Evolutionary conservation across 2,329 filamentous ascomycete genomes (phyloP).

Genomic region (Fusarium fujikuroi): DNA sequence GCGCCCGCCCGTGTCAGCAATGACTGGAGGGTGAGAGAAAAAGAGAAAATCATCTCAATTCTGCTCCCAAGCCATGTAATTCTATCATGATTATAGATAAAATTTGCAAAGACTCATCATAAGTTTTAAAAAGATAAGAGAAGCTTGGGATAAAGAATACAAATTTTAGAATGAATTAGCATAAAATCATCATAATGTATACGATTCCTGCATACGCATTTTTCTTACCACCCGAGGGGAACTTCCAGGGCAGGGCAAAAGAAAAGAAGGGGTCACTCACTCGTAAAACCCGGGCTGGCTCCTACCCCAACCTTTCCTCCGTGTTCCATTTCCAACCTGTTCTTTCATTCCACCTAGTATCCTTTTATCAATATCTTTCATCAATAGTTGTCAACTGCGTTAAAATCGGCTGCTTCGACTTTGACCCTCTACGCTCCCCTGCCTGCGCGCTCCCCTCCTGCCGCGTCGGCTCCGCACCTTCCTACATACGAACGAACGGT

Average conservation of each 20-base stretch:
- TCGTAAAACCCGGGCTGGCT: slow-evolving; percentile 21
- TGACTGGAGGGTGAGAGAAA: not conserved
- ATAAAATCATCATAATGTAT: not conserved
- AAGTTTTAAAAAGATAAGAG: not conserved
- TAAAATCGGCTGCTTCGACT: not conserved
- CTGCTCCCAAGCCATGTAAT: not conserved
- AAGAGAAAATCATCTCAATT: not conserved
- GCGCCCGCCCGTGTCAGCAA: slow-evolving; percentile 28
- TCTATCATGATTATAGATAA: not conserved
- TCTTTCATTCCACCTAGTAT: slow-evolving; percentile 5
- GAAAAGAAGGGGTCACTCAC: slow-evolving; percentile 17
- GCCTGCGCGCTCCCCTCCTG: slow-evolving; percentile 8
- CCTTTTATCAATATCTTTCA: not conserved
- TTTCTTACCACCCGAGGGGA: not conserved
- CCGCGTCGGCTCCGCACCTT: slow-evolving; percentile 31
- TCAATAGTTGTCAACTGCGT: not conserved
- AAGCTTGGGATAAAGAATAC: not conserved
- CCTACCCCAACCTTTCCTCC: slow-evolving; percentile 34
- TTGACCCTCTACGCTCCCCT: slow-evolving; percentile 5
- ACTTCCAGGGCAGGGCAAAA: slow-evolving; percentile 34
- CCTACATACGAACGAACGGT: not conserved
- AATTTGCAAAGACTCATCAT: not conserved
- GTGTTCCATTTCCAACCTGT: slow-evolving; percentile 19
- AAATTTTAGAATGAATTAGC: not conserved
- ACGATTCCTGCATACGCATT: not conserved